These are phyloP conservation scores for Geosiphon pyriformis DNA, from an alignment of 192 early-diverging fungal genomes.

Conservation along the genomic window DNA sequence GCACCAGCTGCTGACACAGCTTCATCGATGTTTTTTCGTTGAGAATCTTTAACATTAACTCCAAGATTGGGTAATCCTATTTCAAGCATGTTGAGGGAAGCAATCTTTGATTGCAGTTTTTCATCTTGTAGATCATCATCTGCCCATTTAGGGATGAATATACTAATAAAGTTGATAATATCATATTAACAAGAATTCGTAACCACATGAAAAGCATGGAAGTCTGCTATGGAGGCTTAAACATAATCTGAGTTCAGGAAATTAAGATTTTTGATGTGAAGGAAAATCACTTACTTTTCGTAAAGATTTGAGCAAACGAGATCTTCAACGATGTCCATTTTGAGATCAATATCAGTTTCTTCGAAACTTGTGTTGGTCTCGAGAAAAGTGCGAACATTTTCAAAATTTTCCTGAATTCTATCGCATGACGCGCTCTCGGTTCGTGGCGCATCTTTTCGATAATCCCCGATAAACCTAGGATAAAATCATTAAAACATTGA, in stretches of 20 bases:
- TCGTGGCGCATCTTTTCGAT: neutral
- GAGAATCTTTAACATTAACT: constrained; percentile 26
- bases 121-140: constrained; percentile 54
- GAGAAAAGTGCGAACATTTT: neutral
- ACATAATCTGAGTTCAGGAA: no score
- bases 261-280: no score
- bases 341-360: constrained; percentile 25
- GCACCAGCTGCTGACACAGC: constrained; percentile 28
- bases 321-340: constrained; percentile 25
- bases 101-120: constrained; percentile 52
- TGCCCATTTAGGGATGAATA: constrained; percentile 31
- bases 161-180: no score
- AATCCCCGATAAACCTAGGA: constrained; percentile 11
- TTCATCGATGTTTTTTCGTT: constrained; percentile 26
- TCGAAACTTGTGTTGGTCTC: neutral
- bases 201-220: no score
- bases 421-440: constrained; percentile 2
- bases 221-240: no score
- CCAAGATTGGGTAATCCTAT: constrained; percentile 51
- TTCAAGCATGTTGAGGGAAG: constrained; percentile 54
- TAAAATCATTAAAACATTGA: no score
- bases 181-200: no score
- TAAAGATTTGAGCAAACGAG: constrained; percentile 36
- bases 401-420: constrained; percentile 14
- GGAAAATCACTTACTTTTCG: constrained; percentile 28